Percentiles rank a stretch among this genome's conserved stretches.
Evolutionary conservation across 2,329 filamentous ascomycete genomes (phyloP).

Genomic region (Leptographium galeiforme): DNA sequence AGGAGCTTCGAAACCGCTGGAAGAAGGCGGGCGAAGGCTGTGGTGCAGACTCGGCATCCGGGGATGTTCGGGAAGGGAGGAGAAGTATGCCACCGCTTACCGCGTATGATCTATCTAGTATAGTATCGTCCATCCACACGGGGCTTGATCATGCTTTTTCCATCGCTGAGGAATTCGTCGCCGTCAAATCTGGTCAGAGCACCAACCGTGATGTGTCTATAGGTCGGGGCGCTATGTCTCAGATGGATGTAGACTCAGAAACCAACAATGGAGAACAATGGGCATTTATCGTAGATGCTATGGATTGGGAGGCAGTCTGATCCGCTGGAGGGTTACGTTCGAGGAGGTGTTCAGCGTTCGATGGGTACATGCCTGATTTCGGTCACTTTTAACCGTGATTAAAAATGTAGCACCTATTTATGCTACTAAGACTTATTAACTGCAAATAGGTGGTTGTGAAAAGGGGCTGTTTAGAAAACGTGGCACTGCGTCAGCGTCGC

Average conservation of each 20-base stretch:
- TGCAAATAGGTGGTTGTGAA: too few species aligned
- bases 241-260: constrained; percentile 11
- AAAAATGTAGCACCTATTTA: too few species aligned
- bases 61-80: neutral
- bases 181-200: neutral
- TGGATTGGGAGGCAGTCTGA: constrained; percentile 13
- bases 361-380: too few species aligned
- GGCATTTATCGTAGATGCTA: constrained; percentile 45
- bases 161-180: constrained; percentile 33
- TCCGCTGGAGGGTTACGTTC: too few species aligned
- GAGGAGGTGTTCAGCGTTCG: too few species aligned
- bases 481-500: too few species aligned
- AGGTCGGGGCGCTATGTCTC: constrained; percentile 3
- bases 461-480: too few species aligned
- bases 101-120: constrained; percentile 47
- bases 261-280: constrained; percentile 29
- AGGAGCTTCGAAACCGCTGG: constrained; percentile 60
- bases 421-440: too few species aligned
- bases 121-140: constrained; percentile 41
- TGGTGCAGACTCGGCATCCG: constrained; percentile 14
- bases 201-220: neutral
- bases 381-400: too few species aligned
- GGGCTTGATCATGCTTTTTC: constrained; percentile 46
- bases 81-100: constrained; percentile 28
- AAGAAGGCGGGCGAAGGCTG: constrained; percentile 45